Conservation (phyloP, 176 grass and related monocot genomes). For the Ensete ventricosum region DNA sequence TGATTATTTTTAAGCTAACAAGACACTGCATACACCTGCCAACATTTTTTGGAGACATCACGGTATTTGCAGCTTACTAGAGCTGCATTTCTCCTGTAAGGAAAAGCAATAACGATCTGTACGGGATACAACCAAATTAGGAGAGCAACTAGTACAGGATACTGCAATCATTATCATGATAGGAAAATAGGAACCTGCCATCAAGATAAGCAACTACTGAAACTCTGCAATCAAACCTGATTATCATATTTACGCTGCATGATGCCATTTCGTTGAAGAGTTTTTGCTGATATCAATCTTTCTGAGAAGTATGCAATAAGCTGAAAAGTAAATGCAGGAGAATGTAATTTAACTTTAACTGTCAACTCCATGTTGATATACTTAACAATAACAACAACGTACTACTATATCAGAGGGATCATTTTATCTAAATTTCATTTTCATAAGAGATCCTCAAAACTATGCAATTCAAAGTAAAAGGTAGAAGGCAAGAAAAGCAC, state of each 20-base stretch:
- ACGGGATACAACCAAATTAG: neutral
- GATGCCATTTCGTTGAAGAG: constrained; percentile 61
- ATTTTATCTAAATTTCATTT: too few relatives aligned
- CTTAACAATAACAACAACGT: neutral
- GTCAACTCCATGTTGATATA: neutral
- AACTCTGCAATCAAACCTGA: constrained; percentile 29
- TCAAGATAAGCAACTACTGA: neutral
- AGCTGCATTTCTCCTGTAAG: constrained; percentile 55
- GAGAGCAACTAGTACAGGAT: neutral
- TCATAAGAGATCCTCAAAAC: neutral
- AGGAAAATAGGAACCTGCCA: neutral
- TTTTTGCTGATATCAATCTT: constrained; percentile 67
- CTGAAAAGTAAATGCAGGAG: constrained; percentile 41
- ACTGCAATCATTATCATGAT: neutral
- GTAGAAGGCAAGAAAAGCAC: neutral
- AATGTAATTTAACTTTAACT: constrained; percentile 15
- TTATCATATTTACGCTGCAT: constrained; percentile 40
- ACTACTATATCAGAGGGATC: too few relatives aligned
- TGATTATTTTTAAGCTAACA: neutral
- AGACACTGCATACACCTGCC: constrained; percentile 46
- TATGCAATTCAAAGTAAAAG: neutral
- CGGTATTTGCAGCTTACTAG: constrained; percentile 90
- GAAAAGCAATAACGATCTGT: constrained; percentile 86
- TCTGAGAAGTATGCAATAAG: constrained; percentile 63
- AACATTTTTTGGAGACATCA: constrained; percentile 58